phyloP scores from a whole-genome alignment of 164 flowering plant species.

The Stephania japonica region DNA sequence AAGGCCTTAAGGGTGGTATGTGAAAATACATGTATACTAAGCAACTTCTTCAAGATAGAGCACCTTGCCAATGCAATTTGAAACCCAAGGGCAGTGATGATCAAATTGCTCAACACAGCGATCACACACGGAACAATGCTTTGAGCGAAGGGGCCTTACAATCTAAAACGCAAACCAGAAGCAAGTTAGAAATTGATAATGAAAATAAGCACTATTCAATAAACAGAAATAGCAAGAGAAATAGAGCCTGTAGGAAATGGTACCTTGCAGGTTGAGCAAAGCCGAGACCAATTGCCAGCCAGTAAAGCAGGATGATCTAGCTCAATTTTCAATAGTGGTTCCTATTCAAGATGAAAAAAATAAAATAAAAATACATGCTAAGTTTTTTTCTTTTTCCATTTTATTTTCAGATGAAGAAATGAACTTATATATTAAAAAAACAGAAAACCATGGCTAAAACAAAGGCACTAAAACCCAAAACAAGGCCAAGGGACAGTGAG shows the following conservation, averaged over 20 bases:
- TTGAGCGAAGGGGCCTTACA: conserved; percentile 94
- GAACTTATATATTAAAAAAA: no score
- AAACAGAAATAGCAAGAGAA: conserved; percentile 14
- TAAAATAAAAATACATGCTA: no score
- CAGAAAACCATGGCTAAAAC: no score
- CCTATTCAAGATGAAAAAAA: conserved; percentile 34
- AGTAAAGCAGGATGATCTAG: conserved; percentile 74
- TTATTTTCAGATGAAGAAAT: no score
- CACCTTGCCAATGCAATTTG: conserved; percentile 98
- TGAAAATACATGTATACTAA: not conserved
- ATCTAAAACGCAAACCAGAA: conserved; percentile 39
- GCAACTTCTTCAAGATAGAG: conserved; percentile 2
- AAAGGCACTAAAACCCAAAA: no score
- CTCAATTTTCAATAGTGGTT: conserved; percentile 87
- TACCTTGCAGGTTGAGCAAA: conserved; percentile 98
- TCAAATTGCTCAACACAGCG: conserved; percentile 99
- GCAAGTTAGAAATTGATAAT: conserved; percentile 5
- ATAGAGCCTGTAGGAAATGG: conserved; percentile 2
- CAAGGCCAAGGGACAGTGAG: no score
- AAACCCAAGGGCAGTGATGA: conserved; percentile 99
- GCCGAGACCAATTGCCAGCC: conserved; percentile 97
- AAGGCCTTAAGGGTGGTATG: no score
- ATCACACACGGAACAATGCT: conserved; percentile 90
- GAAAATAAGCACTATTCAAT: not conserved
- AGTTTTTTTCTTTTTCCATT: no score